Base-by-base conservation (phyloP, 2,329 filamentous ascomycete species). In the Ceratocystis diversiconidia region DNA sequence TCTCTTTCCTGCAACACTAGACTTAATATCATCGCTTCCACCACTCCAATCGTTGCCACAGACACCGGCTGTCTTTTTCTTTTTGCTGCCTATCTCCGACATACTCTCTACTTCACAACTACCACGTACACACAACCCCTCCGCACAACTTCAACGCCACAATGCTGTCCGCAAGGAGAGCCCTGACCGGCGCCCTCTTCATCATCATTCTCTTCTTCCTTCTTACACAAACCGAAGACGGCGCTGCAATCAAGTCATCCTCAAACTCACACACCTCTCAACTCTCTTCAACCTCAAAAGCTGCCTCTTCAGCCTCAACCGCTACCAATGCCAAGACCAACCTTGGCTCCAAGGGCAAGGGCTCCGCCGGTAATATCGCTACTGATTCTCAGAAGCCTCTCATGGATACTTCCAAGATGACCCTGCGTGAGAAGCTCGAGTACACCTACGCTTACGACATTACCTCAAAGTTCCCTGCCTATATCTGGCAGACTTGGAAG, bases 401-500 rank as follows among this genome's bases (percentile, higher is more conserved):
- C 70, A 80, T 85, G 64, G 87, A 92, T 74, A 80, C 89, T 73
- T 84, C 85, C 67, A 83, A 81, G 72, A 85, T 89, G 76, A 85
- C 88, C 17, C 80, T 92, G 64, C 80, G 79, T 80, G 88, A 82
- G 78, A 96, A 94, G 77, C 84, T 99, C 66, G 87, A 86, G 63
- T 96, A 95, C 78, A 89, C 95, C 71, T 97, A 94, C 75, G 90
- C 92, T 22, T 99, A 97, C 79, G 89, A 96, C 72, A 81, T 92
- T 69, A 85, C 91, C 72, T 76, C 80, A 70, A 95, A 92, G 75
- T 97, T 97, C 75, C 94, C 94, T 2, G 92, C 91, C 66, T 97
- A 96, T 79, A 95, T 99, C 73, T 99, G 94, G 94, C 94, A 99
- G 80, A 99, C 94, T 15, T 99, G 94, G 94, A 96, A 95, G 75